Conservation (phyloP, 306 rosid species). For the Alnus rubra region DNA sequence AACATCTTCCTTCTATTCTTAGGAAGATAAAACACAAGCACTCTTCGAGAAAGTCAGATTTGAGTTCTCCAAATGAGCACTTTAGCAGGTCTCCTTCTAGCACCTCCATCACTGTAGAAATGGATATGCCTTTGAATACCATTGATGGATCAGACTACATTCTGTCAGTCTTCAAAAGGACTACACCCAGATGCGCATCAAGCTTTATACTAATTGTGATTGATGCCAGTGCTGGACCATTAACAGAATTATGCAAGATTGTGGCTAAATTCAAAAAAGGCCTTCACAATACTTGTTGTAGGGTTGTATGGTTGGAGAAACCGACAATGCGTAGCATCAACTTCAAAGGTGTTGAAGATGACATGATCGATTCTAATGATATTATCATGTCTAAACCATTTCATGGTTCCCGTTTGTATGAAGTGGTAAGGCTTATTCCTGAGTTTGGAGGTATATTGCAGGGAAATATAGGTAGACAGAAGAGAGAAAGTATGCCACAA, state of each 20-base stretch:
- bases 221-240: slow-evolving; percentile 32
- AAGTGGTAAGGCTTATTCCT: slow-evolving; percentile 62
- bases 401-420: slow-evolving; percentile 58
- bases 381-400: slow-evolving; percentile 50
- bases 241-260: slow-evolving; percentile 13
- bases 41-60: slow-evolving; percentile 27
- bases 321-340: slow-evolving; percentile 23
- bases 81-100: slow-evolving; percentile 23
- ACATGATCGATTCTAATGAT: slow-evolving; percentile 33
- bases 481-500: not conserved
- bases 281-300: slow-evolving; percentile 32
- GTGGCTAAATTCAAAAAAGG: slow-evolving; percentile 34
- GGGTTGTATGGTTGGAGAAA: slow-evolving; percentile 68
- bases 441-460: slow-evolving; percentile 53
- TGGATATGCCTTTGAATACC: slow-evolving; percentile 16
- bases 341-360: slow-evolving; percentile 9
- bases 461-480: slow-evolving; percentile 4
- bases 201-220: slow-evolving; percentile 33
- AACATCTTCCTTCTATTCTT: slow-evolving; percentile 32
- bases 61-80: slow-evolving; percentile 17
- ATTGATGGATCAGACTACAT: slow-evolving; percentile 24
- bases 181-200: slow-evolving; percentile 17
- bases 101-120: slow-evolving; percentile 11
- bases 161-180: slow-evolving; percentile 32
- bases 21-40: slow-evolving; percentile 20